Base-by-base conservation (phyloP, 192 early-diverging fungal genomes). In the Jimgerdemannia flammicorona region DNA sequence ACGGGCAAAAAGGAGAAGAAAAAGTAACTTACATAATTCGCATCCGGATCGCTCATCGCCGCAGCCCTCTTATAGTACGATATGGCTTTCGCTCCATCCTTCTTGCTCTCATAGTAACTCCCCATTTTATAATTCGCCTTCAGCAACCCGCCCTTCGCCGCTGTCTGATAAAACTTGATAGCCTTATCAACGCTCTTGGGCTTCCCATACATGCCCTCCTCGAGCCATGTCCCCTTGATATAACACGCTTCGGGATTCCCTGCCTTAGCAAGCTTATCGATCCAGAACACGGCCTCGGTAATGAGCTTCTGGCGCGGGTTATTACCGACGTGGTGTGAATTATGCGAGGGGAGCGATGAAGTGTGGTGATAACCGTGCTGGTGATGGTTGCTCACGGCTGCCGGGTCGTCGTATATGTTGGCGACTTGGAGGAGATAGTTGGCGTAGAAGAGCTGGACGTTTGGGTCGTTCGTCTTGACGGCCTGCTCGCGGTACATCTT, bases 401-500 rank as follows among this genome's bases (percentile, higher is more conserved):
- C 20, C 71, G 70, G 71, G 10, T 71, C 4, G 43, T 76, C 66
- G 41, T 84, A 81, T 11, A 80, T 66, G 3, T 89, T 83, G 43
- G 89, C 87, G 65, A 91, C 88, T 81, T 93, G 84, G 41, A 95
- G 72, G 64, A 95, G 79, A 75, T 91, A 95, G 80, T 91, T 89
- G 63, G 91, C 91, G 81, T 91, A 95, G 49, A 90, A 90, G 66
- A 93, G 69, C 85, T 95, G 93, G 63, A 89, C 88, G 39, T 87
- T 80, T 29, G 87, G 81, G 79, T 94, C 90, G 74, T 91, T 89
- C 44, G 92, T 93, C 78, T 92, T 93, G 77, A 86, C 89, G 10
- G 92, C 94, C 66, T 89, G 89, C 64, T 93, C 89, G 4, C 93
- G 90, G 76, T 93, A 94, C 74, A 87, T 91, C 70, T 89, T 87